These are phyloP conservation scores for Persicaria maculosa DNA, from an alignment of 148 eudicot species.

Conservation along the genomic window DNA sequence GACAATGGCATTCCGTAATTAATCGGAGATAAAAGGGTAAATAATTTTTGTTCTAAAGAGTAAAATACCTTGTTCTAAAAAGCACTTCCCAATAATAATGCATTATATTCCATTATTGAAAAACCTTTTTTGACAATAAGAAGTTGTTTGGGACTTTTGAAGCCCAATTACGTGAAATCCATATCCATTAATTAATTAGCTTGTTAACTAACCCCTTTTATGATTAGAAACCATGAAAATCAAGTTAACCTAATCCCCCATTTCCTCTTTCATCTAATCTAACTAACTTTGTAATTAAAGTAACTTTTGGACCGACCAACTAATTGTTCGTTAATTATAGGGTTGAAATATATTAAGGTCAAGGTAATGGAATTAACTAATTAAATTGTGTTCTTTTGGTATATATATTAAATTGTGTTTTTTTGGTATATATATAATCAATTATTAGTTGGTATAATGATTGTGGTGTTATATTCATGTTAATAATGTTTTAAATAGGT, in stretches of 20 bases:
- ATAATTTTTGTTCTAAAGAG: no score
- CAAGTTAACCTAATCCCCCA: not conserved
- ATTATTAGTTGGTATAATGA: no score
- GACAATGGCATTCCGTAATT: no score
- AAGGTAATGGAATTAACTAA: no score
- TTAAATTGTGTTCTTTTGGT: no score
- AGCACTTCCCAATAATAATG: not conserved
- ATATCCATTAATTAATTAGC: not conserved
- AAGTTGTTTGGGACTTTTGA: slow-evolving; percentile 5
- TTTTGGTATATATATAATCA: no score
- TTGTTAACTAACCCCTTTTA: not conserved
- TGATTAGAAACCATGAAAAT: not conserved
- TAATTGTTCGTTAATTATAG: not conserved
- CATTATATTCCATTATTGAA: not conserved
- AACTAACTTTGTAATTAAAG: not conserved
- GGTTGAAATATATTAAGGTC: not conserved
- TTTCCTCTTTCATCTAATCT: not conserved
- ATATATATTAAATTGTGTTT: no score
- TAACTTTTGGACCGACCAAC: not conserved
- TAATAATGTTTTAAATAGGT: no score
- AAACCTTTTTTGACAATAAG: slow-evolving; percentile 2
- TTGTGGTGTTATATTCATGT: no score
- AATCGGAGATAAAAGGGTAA: no score
- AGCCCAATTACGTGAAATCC: not conserved
- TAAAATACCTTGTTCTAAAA: no score